Conservation (phyloP, 306 rosid genomes). For the Malus asiatica region DNA sequence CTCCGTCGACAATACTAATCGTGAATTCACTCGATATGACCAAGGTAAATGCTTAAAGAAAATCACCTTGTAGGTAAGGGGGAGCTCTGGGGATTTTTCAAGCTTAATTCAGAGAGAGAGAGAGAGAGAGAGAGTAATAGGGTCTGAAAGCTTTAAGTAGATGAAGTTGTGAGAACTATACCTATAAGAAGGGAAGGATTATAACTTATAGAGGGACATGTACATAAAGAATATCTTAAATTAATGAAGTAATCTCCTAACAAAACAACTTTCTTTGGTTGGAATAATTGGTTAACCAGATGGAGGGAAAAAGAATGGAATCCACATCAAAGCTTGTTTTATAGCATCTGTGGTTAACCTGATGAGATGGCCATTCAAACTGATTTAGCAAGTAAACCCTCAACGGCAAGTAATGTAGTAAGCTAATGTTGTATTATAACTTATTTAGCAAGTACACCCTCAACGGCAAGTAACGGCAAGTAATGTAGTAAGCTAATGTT, state of each 20-base stretch:
- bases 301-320: constrained; percentile 23
- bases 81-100: background rate
- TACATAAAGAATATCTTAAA: background rate
- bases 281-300: constrained; percentile 22
- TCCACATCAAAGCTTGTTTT: constrained; percentile 27
- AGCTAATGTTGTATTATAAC: too few species aligned
- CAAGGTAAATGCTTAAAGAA: background rate
- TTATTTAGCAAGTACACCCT: too few species aligned
- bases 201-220: background rate
- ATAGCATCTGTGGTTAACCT: background rate
- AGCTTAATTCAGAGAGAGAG: background rate
- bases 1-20: too few species aligned
- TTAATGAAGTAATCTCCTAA: background rate
- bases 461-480: too few species aligned
- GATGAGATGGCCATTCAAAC: background rate
- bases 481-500: too few species aligned
- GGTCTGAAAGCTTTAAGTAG: constrained; percentile 10
- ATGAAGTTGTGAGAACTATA: background rate
- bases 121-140: background rate
- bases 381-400: too few species aligned
- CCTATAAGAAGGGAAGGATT: background rate
- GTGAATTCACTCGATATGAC: too few species aligned
- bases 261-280: background rate
- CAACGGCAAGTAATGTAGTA: too few species aligned
- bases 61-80: background rate